These are phyloP conservation scores for Verticillium nonalfalfae DNA, from an alignment of 2,329 filamentous ascomycete genomes.

Conservation along the genomic window DNA sequence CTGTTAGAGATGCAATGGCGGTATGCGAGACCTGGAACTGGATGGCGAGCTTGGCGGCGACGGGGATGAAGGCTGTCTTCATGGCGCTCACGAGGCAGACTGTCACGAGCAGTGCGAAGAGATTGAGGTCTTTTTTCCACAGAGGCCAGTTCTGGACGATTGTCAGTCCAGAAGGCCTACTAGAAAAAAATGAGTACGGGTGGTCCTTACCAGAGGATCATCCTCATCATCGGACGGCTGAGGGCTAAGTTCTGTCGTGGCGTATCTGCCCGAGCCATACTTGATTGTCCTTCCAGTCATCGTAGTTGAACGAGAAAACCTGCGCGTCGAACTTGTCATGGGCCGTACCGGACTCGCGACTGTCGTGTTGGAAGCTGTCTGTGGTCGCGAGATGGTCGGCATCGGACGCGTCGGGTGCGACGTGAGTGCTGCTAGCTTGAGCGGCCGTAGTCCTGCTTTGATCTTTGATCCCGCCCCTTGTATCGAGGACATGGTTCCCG, in stretches of 20 bases:
- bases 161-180: not conserved
- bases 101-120: slow-evolving; percentile 37
- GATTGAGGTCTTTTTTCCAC: slow-evolving; percentile 47
- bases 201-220: slow-evolving; percentile 43
- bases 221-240: slow-evolving; percentile 48
- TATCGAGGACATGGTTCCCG: not conserved
- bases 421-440: not conserved
- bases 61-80: slow-evolving; percentile 47
- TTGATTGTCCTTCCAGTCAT: slow-evolving; percentile 33
- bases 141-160: slow-evolving; percentile 44
- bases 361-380: not conserved
- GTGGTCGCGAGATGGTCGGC: not conserved
- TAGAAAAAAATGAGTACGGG: not conserved
- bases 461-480: not conserved
- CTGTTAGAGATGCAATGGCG: slow-evolving; percentile 42
- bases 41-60: slow-evolving; percentile 35
- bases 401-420: not conserved
- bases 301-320: slow-evolving; percentile 24
- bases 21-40: slow-evolving; percentile 39
- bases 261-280: slow-evolving; percentile 37
- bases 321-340: slow-evolving; percentile 25
- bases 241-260: slow-evolving; percentile 40
- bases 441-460: not conserved
- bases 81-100: slow-evolving; percentile 40
- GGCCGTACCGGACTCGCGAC: slow-evolving; percentile 10